Evolutionary conservation across 2,329 filamentous ascomycete genomes (phyloP).

Genomic region (Purpureocillium takamizusanense): DNA sequence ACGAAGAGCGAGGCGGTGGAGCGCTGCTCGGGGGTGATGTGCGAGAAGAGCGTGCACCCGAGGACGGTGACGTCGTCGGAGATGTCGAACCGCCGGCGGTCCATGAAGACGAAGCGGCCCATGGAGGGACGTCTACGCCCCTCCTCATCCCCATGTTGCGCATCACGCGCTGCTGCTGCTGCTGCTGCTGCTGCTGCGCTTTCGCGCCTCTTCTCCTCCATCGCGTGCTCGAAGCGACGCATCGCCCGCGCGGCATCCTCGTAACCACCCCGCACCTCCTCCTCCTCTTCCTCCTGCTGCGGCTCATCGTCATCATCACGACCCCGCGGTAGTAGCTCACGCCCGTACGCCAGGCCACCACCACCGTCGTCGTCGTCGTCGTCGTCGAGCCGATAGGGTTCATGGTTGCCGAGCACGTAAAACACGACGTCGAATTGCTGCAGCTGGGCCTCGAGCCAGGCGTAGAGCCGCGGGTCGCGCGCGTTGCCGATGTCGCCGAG

Average conservation of each 20-base stretch:
- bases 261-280: too few species aligned
- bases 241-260: not conserved
- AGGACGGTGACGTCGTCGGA: conserved; percentile 26
- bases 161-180: too few species aligned
- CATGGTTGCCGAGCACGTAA: conserved; percentile 1
- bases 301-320: too few species aligned
- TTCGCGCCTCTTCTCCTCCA: not conserved
- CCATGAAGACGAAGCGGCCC: conserved; percentile 28
- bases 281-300: too few species aligned
- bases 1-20: conserved; percentile 23
- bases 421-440: not conserved
- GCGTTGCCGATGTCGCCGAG: conserved; percentile 38
- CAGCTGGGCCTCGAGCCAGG: not conserved
- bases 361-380: not conserved
- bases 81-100: conserved; percentile 27
- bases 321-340: too few species aligned
- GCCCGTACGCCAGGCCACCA: not conserved
- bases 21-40: conserved; percentile 18
- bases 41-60: conserved; percentile 33
- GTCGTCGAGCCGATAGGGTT: not conserved
- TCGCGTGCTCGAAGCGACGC: not conserved
- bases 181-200: not conserved
- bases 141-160: too few species aligned
- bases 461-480: not conserved
- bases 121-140: not conserved